Evolutionary conservation across 176 grass and related monocot genomes (phyloP), one percentile per base, ranked within the genome.

Genomic region (Dactylis glomerata): DNA sequence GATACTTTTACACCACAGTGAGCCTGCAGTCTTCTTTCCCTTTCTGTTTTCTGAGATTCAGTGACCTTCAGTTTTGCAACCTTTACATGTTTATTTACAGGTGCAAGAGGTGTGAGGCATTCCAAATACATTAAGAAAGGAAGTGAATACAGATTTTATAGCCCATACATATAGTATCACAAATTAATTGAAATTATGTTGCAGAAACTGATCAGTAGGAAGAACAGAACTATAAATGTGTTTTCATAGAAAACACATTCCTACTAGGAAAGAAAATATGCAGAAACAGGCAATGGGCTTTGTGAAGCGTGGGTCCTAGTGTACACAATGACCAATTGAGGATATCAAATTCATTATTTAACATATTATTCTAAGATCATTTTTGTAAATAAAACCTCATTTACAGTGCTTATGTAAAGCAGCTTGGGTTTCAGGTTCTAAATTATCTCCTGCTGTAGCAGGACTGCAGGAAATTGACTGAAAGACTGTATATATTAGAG

Each of bases 1-100:
- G 62, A 20, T 66, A 9, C 7, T 63, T 30, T 63, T 63, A 63
- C 59, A 63, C 31, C 59, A 28, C 57, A 63, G 59, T 62, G 59
- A 6, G 1, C 13, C 59, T 15, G 58, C 26, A 62, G n/a, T 69
- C 36, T 41, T 40, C 27, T 42, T 42, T 42, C 8, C 13, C 27
- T 28, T 26, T 46, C 40, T 44, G 12, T 17, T 73, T 72, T 27
- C 24, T 73, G 14, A 47, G 41, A 30, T 46, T 73, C 17, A 38
- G 57, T 36, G 71, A 82, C 37, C 47, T 76, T 47, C 61, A 68
- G 71, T 3, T 37, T 66, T 58, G 71, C 49, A 57, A 63, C 66
- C 28, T n/a, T 66, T 42, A 66, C 78, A 82, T 57, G 52, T 46
- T 19, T 27, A 69, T 82, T 11, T 76, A 49, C 71, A 51, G 64